These are phyloP conservation scores for Clavariopsis aquatica DNA, from an alignment of 495 filamentous ascomycete genomes.

Conservation along the genomic window DNA sequence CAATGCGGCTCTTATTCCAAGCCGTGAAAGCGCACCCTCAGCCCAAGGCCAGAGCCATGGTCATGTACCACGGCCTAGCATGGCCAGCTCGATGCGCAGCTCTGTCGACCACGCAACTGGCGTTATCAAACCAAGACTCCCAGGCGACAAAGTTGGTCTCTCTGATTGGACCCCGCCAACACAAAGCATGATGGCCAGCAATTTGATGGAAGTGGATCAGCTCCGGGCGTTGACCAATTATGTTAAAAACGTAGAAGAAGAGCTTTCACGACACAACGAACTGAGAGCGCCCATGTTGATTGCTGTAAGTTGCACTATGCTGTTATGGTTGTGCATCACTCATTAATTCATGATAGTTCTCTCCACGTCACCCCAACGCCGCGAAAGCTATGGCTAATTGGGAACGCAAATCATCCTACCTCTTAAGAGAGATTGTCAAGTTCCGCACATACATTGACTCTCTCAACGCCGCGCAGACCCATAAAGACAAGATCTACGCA, in stretches of 20 bases:
- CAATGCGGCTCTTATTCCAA: conserved; percentile 64
- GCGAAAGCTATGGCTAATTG: conserved; percentile 88
- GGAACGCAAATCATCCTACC: conserved; percentile 90
- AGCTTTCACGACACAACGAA: conserved; percentile 83
- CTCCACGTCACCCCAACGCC: conserved; percentile 79
- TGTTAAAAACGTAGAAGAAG: conserved; percentile 81
- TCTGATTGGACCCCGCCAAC: conserved; percentile 92
- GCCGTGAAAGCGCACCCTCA: conserved; percentile 46
- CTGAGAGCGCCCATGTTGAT: conserved; percentile 79
- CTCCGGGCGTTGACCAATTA: conserved; percentile 72
- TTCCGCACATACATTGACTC: conserved; percentile 92
- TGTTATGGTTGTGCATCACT: background rate
- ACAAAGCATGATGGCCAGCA: conserved; percentile 83
- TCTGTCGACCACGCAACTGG: conserved; percentile 65
- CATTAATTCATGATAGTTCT: conserved; percentile 56
- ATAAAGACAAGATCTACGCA: conserved; percentile 58
- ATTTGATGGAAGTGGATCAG: conserved; percentile 76
- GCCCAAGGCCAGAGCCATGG: conserved; percentile 4
- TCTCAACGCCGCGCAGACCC: conserved; percentile 59
- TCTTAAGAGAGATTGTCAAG: conserved; percentile 94
- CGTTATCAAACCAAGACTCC: conserved; percentile 62
- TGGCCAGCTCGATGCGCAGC: conserved; percentile 72
- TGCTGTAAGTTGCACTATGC: conserved; percentile 59
- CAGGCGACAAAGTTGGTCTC: conserved; percentile 82
- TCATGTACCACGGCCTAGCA: conserved; percentile 52